These are phyloP conservation scores for Cyclocybe aegerita DNA, from an alignment of 768 basidiomycete species.

Conservation along the genomic window DNA sequence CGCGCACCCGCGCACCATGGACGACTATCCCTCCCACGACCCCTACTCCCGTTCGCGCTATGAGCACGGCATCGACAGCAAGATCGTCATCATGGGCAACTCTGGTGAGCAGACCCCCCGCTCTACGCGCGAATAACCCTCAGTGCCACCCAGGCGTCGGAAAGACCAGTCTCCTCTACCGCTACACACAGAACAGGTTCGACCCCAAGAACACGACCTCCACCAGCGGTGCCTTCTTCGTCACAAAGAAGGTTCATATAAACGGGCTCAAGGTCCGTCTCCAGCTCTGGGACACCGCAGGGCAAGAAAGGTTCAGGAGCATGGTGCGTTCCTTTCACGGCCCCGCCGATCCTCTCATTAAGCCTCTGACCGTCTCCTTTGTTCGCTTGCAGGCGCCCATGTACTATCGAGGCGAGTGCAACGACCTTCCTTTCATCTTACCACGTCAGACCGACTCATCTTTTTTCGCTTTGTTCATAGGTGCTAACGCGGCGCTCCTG, in stretches of 20 bases:
- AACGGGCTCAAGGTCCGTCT: conserved; percentile 84
- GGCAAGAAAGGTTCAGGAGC: conserved; percentile 89
- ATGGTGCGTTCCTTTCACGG: conserved; percentile 56
- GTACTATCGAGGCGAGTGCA: conserved; percentile 75
- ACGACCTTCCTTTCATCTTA: conserved; percentile 8
- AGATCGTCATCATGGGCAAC: conserved; percentile 95
- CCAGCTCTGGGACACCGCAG: conserved; percentile 92
- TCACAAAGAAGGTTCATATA: conserved; percentile 87
- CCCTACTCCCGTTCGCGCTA: conserved; percentile 68
- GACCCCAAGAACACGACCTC: conserved; percentile 86
- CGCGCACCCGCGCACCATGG: conserved; percentile 38
- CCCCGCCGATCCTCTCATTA: conserved; percentile 8
- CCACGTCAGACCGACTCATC: conserved; percentile 17
- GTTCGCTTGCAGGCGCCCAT: conserved; percentile 71
- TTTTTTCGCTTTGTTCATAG: conserved; percentile 30
- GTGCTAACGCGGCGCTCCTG: conserved; percentile 90
- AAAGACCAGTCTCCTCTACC: conserved; percentile 87
- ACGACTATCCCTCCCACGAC: conserved; percentile 54
- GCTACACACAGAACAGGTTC: conserved; percentile 90
- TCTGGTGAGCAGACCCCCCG: conserved; percentile 34
- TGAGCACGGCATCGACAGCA: conserved; percentile 87
- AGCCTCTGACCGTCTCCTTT: conserved; percentile 16
- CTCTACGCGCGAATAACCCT: background rate
- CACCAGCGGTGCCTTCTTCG: conserved; percentile 91
- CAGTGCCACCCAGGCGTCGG: conserved; percentile 64